Percentiles rank a stretch among this genome's conserved stretches.
Evolutionary conservation across 2,329 filamentous ascomycete species (phyloP).

Genomic region (Alternaria hordeiaustralica): DNA sequence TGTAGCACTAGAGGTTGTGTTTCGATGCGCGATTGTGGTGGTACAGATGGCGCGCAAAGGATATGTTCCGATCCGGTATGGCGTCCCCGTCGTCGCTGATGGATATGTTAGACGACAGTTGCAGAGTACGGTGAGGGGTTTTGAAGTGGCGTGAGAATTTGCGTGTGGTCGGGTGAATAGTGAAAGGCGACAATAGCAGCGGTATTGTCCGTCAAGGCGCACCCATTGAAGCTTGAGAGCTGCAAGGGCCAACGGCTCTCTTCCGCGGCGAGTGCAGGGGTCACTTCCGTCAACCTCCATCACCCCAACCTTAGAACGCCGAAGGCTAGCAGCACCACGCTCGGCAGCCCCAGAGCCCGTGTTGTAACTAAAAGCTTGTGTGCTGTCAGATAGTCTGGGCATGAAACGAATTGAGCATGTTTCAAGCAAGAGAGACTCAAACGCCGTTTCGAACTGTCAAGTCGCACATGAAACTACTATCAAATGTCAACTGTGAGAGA

Average conservation of each 20-base stretch:
- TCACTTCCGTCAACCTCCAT: constrained; percentile 10
- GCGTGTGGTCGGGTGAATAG: not conserved
- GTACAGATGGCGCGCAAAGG: not conserved
- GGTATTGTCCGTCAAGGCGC: constrained; percentile 8
- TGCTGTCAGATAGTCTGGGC: not conserved
- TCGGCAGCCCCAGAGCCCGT: not conserved
- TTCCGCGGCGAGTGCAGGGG: constrained; percentile 25
- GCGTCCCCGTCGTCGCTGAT: not conserved
- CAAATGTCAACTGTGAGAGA: not conserved
- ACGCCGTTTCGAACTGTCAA: not conserved
- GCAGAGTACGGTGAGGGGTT: not conserved
- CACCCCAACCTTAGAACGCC: not conserved
- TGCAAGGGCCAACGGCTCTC: constrained; percentile 19
- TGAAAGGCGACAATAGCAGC: not conserved
- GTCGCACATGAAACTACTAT: not conserved
- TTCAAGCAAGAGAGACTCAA: not conserved
- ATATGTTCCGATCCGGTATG: not conserved
- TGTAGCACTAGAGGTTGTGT: not conserved
- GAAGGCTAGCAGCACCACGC: not conserved
- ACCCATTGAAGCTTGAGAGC: constrained; percentile 11
- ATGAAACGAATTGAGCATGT: not conserved
- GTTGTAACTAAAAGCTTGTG: not conserved
- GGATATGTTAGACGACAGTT: not conserved
- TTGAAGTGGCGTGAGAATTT: not conserved
- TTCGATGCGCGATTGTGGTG: not conserved